These are phyloP conservation scores for Cytospora schulzeri DNA, from an alignment of 2,329 filamentous ascomycete genomes.

Conservation along the genomic window DNA sequence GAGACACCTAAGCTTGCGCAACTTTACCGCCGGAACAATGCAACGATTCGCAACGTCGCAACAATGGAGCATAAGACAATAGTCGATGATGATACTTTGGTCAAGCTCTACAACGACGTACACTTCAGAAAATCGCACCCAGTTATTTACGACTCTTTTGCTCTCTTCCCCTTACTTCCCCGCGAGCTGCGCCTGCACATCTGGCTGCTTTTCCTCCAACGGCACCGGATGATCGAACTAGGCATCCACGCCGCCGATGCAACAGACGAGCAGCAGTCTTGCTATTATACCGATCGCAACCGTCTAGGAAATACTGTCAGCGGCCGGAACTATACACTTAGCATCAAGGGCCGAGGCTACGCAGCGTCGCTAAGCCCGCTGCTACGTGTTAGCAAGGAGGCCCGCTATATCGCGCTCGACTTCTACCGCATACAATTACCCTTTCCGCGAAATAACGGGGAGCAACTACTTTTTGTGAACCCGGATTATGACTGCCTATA, in stretches of 20 bases:
- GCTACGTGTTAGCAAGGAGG: conserved; percentile 23
- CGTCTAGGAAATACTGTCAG: not conserved
- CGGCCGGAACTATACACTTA: not conserved
- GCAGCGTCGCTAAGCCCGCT: conserved; percentile 18
- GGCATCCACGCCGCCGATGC: not conserved
- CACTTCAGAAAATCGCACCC: not conserved
- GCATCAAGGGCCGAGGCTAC: not conserved
- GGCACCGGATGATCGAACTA: not conserved
- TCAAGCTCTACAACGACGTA: not conserved
- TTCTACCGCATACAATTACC: conserved; percentile 23
- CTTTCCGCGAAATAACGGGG: not conserved
- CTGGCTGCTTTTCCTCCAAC: not conserved
- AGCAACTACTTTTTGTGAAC: not conserved
- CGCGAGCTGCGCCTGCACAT: not conserved
- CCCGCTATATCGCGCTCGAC: conserved; percentile 14
- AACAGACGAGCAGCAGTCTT: not conserved
- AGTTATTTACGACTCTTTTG: not conserved
- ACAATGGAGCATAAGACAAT: too few relatives aligned
- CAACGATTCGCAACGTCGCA: too few relatives aligned
- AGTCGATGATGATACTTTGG: too few relatives aligned
- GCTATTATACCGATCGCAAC: not conserved
- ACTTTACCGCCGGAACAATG: too few relatives aligned
- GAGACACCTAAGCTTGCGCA: too few relatives aligned
- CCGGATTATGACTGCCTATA: not conserved
- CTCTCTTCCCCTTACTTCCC: not conserved